Base-by-base conservation (phyloP, 2,329 filamentous ascomycete genomes). In the Calonectria henricotiae region DNA sequence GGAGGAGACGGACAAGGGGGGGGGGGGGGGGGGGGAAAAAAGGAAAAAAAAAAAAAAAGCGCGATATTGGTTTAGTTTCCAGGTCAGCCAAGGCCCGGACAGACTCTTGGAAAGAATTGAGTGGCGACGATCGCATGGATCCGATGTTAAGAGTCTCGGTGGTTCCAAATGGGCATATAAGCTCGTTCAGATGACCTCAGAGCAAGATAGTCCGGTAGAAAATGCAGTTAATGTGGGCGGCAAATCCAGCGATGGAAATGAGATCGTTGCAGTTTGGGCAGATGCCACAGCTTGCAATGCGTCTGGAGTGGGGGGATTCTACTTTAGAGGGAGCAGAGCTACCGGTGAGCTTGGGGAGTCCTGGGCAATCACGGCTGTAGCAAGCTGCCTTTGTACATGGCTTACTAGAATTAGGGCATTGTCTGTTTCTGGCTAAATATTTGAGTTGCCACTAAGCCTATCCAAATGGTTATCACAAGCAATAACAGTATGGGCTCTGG, bases 101-200 rank as follows among this genome's bases (percentile, higher is more conserved):
- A 35, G 46, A 0, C 41, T 61, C 4, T 62, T 64, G 13, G 76
- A 74, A 12, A 41, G 62, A 1, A 76, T 76, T 35, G 49, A 69
- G 41, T 66, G 66, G 68, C 73, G 75, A 27, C 68, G 62, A 4
- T 75, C 70, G 3, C 54, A 58, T 3, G 73, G 70, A 1, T 39
- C 58, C 8, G 73, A 75, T 44, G 71, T 74, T 15, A 71, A 65
- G 51, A 71, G 71, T 13, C 32, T 72, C 15, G 73, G 74, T 4
- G 66, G 58, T 1, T 39, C 68, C 5, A 65, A 64, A 58, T 58
- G 68, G 9, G 67, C 69, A 1, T 76, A 74, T 74, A 70, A 76
- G 12, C 74, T 76, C 0, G 39, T 71, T 1, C 72, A 71, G 2
- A 23, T 23, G 30, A 15, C 0, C 32, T 74, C 0, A 68, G 74